phyloP scores from a whole-genome alignment of 1,284 basidiomycete species.

The Rhodofomes roseus region DNA sequence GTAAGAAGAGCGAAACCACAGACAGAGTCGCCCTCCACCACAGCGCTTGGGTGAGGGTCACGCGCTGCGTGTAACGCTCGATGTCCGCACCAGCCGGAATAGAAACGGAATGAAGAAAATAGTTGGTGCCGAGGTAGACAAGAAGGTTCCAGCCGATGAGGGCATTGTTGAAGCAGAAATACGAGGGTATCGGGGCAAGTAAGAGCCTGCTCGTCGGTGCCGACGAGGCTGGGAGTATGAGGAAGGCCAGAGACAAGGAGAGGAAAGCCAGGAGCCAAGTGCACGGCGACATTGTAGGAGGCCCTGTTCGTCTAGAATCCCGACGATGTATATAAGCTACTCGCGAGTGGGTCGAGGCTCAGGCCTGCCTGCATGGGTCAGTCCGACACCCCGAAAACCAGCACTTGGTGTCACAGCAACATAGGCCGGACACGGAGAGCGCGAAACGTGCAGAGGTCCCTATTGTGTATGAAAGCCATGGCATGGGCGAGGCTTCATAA shows the following conservation, averaged over 20 bases:
- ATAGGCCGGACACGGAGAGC: too few species aligned
- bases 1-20: background rate
- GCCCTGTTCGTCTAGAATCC: background rate
- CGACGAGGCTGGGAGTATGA: background rate
- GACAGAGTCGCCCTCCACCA: background rate
- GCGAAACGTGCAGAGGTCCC: too few species aligned
- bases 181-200: background rate
- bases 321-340: too few species aligned
- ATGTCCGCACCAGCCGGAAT: background rate
- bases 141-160: background rate
- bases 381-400: too few species aligned
- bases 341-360: too few species aligned
- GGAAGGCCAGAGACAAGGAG: background rate
- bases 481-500: too few species aligned
- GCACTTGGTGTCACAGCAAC: too few species aligned
- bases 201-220: background rate
- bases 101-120: slow-evolving; percentile 1
- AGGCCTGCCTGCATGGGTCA: too few species aligned
- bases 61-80: slow-evolving; percentile 3
- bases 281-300: background rate
- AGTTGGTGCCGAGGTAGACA: slow-evolving; percentile 1
- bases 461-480: too few species aligned
- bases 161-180: background rate
- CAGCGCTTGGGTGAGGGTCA: background rate
- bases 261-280: background rate